Base-by-base conservation (phyloP, 352 stramenopile species). In the Phytopythium helicoides region DNA sequence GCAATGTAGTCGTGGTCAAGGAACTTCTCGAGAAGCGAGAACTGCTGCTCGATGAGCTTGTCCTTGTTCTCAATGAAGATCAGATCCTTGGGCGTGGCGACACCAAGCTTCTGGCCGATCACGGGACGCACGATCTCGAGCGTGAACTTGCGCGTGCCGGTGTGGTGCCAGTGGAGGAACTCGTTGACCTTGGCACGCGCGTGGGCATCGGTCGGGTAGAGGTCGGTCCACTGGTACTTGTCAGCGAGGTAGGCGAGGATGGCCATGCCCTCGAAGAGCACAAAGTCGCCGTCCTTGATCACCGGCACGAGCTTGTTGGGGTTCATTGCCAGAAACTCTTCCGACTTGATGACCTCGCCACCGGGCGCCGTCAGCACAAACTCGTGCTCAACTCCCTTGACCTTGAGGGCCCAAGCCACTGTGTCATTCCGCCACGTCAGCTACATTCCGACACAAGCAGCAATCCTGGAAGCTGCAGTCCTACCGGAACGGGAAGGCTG, bases 261-360 rank as follows among this genome's bases (percentile, higher is more conserved):
- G 42, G 70, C 70, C 38, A 68, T 73, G 36, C 67, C 68, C 60
- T 86, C 72, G 34, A 74, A 81, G 39, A 84, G 70, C 36, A 65
- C 58, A 50, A 86, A 84, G 26, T 78, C 66, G 33, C 70, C 72
- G 41, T 86, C 72, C 39, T 78, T 65, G 62, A 86, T 55, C 45
- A 76, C 60, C 6, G 75, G 75, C 14, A 84, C 56, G 22, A 82
- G 53, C 1, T 55, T 60, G 47, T 83, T 84, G 36, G 75, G 75
- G 53, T 86, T 84, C 57, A 73, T 69, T n/a, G 62, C 23, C 26
- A 70, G 63, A 59, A 71, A 84, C 57, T 86, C 73, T 28, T 74
- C 62, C 25, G 63, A 68, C 38, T 68, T 54, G 28, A 63, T 66
- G 39, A 61, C 54, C 6, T 64, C 33, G 3, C 54, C 46, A 6